Conservation (phyloP, 257 asterid genomes). For the Forsythia viridissima region DNA sequence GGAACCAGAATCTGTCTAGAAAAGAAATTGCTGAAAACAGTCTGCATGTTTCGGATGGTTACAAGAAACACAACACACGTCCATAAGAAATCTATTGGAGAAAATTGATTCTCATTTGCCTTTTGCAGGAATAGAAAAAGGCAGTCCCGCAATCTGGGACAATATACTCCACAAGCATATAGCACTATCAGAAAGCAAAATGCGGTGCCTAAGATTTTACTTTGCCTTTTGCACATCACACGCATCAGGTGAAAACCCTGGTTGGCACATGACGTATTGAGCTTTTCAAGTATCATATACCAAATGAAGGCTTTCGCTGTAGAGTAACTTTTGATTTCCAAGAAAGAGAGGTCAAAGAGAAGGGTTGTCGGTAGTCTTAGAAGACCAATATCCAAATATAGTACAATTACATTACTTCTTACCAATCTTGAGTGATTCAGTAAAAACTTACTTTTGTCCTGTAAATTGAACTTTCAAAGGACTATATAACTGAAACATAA, state of each 20-base stretch:
- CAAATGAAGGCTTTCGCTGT: not conserved
- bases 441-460: not conserved
- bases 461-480: slow-evolving; percentile 6
- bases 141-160: not conserved
- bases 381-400: not conserved
- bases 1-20: not conserved
- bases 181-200: not conserved
- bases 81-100: not conserved
- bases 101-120: too few relatives aligned
- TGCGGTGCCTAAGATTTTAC: not conserved
- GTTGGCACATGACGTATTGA: not conserved
- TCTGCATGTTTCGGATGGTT: not conserved
- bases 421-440: not conserved
- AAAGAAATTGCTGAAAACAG: not conserved
- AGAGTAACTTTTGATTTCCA: not conserved
- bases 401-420: not conserved
- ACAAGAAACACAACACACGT: not conserved
- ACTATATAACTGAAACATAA: slow-evolving; percentile 14
- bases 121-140: too few relatives aligned
- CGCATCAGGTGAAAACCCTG: not conserved
- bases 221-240: not conserved
- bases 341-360: not conserved
- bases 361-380: not conserved
- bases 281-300: not conserved
- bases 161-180: not conserved